phyloP scores from a whole-genome alignment of 495 filamentous ascomycete genomes.

The Aspergillus ostianus region DNA sequence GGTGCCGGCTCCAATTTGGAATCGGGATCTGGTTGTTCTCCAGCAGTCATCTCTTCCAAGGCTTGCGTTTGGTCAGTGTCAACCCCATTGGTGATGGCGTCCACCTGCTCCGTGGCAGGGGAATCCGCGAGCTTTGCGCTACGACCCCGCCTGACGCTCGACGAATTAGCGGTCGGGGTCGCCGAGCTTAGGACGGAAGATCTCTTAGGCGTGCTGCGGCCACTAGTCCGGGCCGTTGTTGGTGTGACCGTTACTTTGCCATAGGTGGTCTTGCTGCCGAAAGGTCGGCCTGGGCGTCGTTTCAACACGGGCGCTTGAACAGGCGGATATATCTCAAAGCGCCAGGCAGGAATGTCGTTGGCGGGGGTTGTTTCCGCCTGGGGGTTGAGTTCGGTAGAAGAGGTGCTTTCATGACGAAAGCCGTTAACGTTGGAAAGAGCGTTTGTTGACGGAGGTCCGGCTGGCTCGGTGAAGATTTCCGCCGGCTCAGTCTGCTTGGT shows the following conservation, averaged over 20 bases:
- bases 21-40: background rate
- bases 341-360: conserved; percentile 64
- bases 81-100: conserved; percentile 26
- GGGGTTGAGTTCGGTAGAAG: conserved; percentile 12
- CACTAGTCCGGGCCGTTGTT: conserved; percentile 30
- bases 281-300: conserved; percentile 49
- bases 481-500: conserved; percentile 4
- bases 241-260: conserved; percentile 28
- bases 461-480: conserved; percentile 24
- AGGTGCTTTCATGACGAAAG: conserved; percentile 21
- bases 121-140: conserved; percentile 36
- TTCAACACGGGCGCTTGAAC: conserved; percentile 55
- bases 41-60: conserved; percentile 10
- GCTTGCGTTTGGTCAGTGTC: conserved; percentile 19
- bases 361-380: conserved; percentile 28
- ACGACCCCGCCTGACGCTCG: conserved; percentile 37
- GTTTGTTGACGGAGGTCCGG: conserved; percentile 40
- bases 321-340: conserved; percentile 85
- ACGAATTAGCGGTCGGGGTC: conserved; percentile 26
- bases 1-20: background rate
- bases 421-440: conserved; percentile 36
- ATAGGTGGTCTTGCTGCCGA: conserved; percentile 24
- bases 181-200: conserved; percentile 27
- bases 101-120: conserved; percentile 27
- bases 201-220: conserved; percentile 40